Conservation (phyloP, 2,329 filamentous ascomycete species). For the Colletotrichum sp. region DNA sequence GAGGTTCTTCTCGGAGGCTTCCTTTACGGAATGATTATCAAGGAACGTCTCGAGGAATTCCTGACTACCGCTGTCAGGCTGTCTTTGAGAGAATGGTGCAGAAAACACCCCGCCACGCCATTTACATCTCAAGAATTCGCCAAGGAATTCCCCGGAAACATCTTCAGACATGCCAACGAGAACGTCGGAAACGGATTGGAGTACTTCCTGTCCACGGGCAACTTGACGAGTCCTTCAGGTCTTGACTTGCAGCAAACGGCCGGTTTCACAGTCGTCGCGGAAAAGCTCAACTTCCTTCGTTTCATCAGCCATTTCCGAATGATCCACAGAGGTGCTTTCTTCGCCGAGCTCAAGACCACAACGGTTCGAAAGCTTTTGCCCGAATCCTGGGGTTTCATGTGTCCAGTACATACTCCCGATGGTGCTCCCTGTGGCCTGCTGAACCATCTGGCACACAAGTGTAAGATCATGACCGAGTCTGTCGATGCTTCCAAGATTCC, state of each 20-base stretch:
- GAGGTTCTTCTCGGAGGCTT: conserved; percentile 94
- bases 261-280: conserved; percentile 94
- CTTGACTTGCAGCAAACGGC: conserved; percentile 94
- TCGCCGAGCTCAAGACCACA: conserved; percentile 95
- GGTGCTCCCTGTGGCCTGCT: conserved; percentile 92
- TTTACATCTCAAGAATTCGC: conserved; percentile 81
- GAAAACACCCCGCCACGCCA: conserved; percentile 64
- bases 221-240: conserved; percentile 88
- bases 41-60: conserved; percentile 93
- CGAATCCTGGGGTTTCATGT: conserved; percentile 98
- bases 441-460: conserved; percentile 96
- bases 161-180: conserved; percentile 84
- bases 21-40: conserved; percentile 92
- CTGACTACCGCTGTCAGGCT: conserved; percentile 61
- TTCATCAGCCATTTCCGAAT: conserved; percentile 99
- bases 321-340: conserved; percentile 99
- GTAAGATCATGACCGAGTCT: conserved; percentile 80
- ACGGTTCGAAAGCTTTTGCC: conserved; percentile 94
- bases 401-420: conserved; percentile 96
- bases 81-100: conserved; percentile 61
- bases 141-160: conserved; percentile 78
- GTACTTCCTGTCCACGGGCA: conserved; percentile 96
- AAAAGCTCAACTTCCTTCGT: conserved; percentile 98
- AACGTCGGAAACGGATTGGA: conserved; percentile 87
- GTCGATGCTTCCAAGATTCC: conserved; percentile 79